phyloP scores from a whole-genome alignment of 257 asterid species.

The Craterostigma plantagineum region DNA sequence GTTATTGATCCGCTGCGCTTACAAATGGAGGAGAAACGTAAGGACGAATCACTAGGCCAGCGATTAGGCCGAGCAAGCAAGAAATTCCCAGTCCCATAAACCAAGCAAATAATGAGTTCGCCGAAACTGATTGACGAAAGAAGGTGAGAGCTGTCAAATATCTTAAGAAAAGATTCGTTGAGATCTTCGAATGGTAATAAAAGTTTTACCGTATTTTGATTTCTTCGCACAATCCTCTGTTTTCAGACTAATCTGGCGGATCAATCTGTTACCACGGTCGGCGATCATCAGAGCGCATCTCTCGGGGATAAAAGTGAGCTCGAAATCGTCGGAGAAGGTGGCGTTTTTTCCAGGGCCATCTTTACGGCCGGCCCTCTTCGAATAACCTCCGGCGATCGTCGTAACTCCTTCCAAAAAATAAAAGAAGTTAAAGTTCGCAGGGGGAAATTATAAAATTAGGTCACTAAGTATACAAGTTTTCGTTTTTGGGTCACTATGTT shows the following conservation, averaged over 20 bases:
- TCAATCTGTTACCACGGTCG: constrained; percentile 45
- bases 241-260: constrained; percentile 58
- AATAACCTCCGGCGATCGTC: constrained; percentile 80
- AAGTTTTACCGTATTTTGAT: constrained; percentile 41
- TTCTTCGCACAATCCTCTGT: constrained; percentile 38
- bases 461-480: too few species aligned
- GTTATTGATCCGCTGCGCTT: too few species aligned
- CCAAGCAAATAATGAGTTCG: constrained; percentile 36
- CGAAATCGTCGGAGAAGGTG: constrained; percentile 36
- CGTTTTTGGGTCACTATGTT: too few species aligned
- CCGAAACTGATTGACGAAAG: constrained; percentile 33
- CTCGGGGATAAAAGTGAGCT: constrained; percentile 42
- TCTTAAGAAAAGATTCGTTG: not conserved
- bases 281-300: constrained; percentile 63
- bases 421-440: too few species aligned
- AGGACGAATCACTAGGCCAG: constrained; percentile 64
- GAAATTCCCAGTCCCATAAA: constrained; percentile 36
- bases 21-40: constrained; percentile 40
- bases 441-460: too few species aligned
- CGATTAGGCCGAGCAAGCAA: constrained; percentile 37
- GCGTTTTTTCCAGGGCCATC: constrained; percentile 74
- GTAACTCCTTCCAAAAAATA: constrained; percentile 42
- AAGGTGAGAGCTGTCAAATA: not conserved
- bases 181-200: constrained; percentile 1
- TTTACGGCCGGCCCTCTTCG: constrained; percentile 27